Evolutionary conservation across 495 filamentous ascomycete genomes (phyloP), one percentile per base, ranked within the genome.

Genomic region (Neurospora hispaniola): DNA sequence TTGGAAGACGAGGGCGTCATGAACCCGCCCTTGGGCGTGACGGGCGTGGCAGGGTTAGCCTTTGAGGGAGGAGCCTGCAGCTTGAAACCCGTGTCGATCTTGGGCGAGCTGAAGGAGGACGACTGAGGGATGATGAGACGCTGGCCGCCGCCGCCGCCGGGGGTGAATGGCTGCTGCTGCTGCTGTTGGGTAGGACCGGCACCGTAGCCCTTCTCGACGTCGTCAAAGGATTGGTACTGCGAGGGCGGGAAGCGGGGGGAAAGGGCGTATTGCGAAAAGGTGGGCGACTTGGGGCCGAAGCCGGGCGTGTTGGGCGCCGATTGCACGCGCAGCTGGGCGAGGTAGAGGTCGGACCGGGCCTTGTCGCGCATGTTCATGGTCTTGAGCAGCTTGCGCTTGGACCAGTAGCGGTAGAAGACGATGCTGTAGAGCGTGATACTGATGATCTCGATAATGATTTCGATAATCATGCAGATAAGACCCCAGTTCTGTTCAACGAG

Each of bases 361-460:
- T 90, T 91, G 87, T 99, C 96, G 76, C 96, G 94, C 78, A 91
- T 83, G 81, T 97, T 92, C 95, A 99, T 98, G 70, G 93, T 93
- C 84, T 97, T 98, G 81, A 90, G 91, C 72, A 99, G 92, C 77
- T 90, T 89, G 79, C 93, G 91, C 87, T 99, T 99, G 73, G 92
- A 92, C 88, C 93, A 96, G 86, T 97, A 92, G 75, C 96, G 92
- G 86, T 96, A 98, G 85, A 97, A 97, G 80, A 96, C 90, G 79
- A 98, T 87, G 80, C 86, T 93, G 85, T 99, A 99, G 79, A 99
- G 91, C 43, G 88, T 82, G 80, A 99, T 97, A 76, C 92, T 92
- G 81, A 99, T 89, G 76, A 91, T 86, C 81, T 99, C 96, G 75
- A 99, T 87, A 71, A 96, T 92, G 75, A 99, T 88, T 84, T 99